Conservation (phyloP, 805 yeast genomes). For the Monosporozyma siamensis region DNA sequence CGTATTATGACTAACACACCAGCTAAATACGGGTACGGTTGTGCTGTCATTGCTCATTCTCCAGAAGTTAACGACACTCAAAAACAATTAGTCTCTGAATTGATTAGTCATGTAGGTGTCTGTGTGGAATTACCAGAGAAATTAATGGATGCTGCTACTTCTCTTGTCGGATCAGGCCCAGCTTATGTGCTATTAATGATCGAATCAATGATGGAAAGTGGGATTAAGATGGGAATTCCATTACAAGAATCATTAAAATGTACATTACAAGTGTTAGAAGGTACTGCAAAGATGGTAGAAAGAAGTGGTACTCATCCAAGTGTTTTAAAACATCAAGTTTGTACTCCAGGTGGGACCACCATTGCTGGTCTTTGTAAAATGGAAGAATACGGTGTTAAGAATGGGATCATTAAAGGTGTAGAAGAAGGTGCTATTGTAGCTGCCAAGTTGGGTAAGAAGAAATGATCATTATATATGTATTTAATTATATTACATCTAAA, state of each 20-base stretch:
- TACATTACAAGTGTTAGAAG: constrained; percentile 90
- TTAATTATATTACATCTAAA: no score
- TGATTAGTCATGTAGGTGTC: constrained; percentile 58
- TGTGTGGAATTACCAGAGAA: constrained; percentile 66
- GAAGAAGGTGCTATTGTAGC: constrained; percentile 89
- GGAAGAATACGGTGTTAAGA: constrained; percentile 86
- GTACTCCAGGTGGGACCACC: constrained; percentile 98
- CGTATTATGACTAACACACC: constrained; percentile 99
- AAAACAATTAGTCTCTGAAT: constrained; percentile 26
- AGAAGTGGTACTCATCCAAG: constrained; percentile 83
- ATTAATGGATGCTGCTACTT: constrained; percentile 93
- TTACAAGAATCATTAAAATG: constrained; percentile 70
- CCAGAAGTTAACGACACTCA: constrained; percentile 37
- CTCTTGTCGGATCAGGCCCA: constrained; percentile 93
- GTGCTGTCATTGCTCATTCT: constrained; percentile 84
- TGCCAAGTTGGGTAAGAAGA: constrained; percentile 43
- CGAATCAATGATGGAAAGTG: constrained; percentile 91
- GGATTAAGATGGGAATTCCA: constrained; percentile 89
- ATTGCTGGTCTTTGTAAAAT: constrained; percentile 87
- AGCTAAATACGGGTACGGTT: constrained; percentile 84
- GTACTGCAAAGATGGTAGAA: constrained; percentile 84
- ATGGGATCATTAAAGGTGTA: constrained; percentile 79
- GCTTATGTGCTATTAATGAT: constrained; percentile 84
- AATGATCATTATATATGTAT: no score
- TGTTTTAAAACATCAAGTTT: constrained; percentile 72